phyloP scores from a whole-genome alignment of 2,329 filamentous ascomycete species.

The Penicillium sp. region DNA sequence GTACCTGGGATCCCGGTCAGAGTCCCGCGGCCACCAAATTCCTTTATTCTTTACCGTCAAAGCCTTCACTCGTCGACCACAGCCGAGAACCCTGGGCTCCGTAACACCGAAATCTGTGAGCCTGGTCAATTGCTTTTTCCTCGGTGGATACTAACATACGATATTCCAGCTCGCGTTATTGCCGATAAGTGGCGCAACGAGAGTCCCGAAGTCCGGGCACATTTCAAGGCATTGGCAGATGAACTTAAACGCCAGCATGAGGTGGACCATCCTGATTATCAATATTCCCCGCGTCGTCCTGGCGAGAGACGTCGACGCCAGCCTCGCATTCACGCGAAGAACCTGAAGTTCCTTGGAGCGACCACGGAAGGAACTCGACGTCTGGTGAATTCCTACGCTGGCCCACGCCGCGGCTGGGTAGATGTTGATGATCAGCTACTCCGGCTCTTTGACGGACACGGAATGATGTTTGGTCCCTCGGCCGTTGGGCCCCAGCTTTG shows the following conservation, averaged over 20 bases:
- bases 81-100: conserved; percentile 37
- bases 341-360: neutral
- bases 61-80: conserved; percentile 38
- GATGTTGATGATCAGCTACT: conserved; percentile 1
- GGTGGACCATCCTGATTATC: conserved; percentile 41
- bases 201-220: conserved; percentile 31
- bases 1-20: conserved; percentile 21
- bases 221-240: conserved; percentile 39
- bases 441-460: neutral
- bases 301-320: neutral
- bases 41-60: conserved; percentile 46
- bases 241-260: conserved; percentile 40
- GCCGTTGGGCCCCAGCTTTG: neutral
- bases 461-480: conserved; percentile 1
- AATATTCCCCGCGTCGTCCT: conserved; percentile 42
- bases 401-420: neutral
- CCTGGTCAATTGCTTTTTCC: conserved; percentile 1
- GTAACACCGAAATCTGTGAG: conserved; percentile 48
- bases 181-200: conserved; percentile 43
- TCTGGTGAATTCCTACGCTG: neutral
- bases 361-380: neutral
- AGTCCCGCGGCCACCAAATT: conserved; percentile 45
- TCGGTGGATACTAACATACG: conserved; percentile 16
- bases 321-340: neutral
- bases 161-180: conserved; percentile 35